Percentiles rank a stretch among this genome's conserved stretches.
Conservation (phyloP, 2,329 filamentous ascomycete genomes). For the Colletotrichum plurivorum region DNA sequence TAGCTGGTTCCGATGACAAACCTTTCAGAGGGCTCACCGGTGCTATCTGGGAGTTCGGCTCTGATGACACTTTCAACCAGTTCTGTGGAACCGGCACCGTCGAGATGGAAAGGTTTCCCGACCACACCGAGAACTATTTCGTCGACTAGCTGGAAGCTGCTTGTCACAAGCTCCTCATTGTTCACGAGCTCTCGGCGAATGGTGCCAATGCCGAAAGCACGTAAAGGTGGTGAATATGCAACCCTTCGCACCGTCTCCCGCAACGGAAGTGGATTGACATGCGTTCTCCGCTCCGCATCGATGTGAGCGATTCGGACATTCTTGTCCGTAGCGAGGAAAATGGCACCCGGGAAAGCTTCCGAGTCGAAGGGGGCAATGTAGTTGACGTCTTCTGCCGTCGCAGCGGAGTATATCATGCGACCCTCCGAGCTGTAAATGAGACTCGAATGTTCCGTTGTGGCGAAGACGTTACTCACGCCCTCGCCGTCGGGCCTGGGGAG, state of each 20-base stretch:
- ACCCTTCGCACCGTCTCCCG: constrained; percentile 88
- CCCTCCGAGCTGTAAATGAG: constrained; percentile 92
- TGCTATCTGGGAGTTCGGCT: constrained; percentile 75
- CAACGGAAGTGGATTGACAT: constrained; percentile 85
- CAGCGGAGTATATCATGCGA: constrained; percentile 91
- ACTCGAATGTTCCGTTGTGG: constrained; percentile 93
- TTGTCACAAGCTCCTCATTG: constrained; percentile 82
- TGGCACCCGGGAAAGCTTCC: constrained; percentile 83
- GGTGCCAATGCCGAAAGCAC: constrained; percentile 89
- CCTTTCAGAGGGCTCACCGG: constrained; percentile 75
- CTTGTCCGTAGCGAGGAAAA: constrained; percentile 83
- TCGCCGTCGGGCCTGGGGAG: constrained; percentile 73
- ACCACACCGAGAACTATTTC: constrained; percentile 88
- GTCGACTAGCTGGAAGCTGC: constrained; percentile 90
- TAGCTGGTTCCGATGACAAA: constrained; percentile 95
- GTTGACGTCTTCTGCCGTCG: constrained; percentile 88
- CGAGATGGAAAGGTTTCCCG: constrained; percentile 76
- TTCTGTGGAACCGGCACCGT: constrained; percentile 67
- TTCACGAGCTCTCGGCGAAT: constrained; percentile 80
- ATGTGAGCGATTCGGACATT: constrained; percentile 86
- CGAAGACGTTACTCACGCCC: constrained; percentile 85
- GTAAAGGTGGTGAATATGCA: constrained; percentile 84
- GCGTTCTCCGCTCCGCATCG: constrained; percentile 88
- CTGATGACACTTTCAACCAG: constrained; percentile 88
- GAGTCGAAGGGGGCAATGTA: constrained; percentile 87